phyloP scores from a whole-genome alignment of 2,329 filamentous ascomycete genomes.

The Clonostachys solani region DNA sequence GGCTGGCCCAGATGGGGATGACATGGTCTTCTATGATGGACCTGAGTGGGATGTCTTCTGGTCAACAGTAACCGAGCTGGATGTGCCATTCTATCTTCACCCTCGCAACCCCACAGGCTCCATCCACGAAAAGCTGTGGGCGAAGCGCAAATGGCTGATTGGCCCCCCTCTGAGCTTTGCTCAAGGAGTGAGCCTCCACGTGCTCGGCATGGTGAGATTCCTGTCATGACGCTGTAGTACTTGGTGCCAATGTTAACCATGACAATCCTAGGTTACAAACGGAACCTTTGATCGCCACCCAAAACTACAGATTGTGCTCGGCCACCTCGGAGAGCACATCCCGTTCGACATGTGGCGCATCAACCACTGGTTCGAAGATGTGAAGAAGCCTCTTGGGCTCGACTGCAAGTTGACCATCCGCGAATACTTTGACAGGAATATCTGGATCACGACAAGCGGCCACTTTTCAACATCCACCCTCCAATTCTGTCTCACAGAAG shows the following conservation, averaged over 20 bases:
- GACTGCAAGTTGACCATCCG: slow-evolving; percentile 42
- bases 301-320: slow-evolving; percentile 38
- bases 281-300: slow-evolving; percentile 45
- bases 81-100: slow-evolving; percentile 63
- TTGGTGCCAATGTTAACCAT: no score
- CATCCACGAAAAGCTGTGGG: slow-evolving; percentile 54
- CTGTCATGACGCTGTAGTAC: no score
- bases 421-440: slow-evolving; percentile 49
- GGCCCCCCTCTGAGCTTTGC: slow-evolving; percentile 57
- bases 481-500: slow-evolving; percentile 40
- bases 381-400: slow-evolving; percentile 44
- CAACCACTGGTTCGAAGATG: slow-evolving; percentile 51
- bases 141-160: slow-evolving; percentile 53
- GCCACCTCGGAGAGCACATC: slow-evolving; percentile 43
- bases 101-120: slow-evolving; percentile 53
- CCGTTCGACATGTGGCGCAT: slow-evolving; percentile 45
- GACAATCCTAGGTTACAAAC: slow-evolving; percentile 25
- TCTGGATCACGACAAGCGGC: slow-evolving; percentile 54
- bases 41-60: slow-evolving; percentile 60
- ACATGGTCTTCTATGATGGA: slow-evolving; percentile 61
- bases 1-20: slow-evolving; percentile 51
- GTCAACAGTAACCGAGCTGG: slow-evolving; percentile 50
- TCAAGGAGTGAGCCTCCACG: slow-evolving; percentile 53
- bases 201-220: slow-evolving; percentile 34
- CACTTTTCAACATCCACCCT: slow-evolving; percentile 50